These are phyloP conservation scores for Aspergillus persii DNA, from an alignment of 2,329 filamentous ascomycete genomes.

Conservation along the genomic window DNA sequence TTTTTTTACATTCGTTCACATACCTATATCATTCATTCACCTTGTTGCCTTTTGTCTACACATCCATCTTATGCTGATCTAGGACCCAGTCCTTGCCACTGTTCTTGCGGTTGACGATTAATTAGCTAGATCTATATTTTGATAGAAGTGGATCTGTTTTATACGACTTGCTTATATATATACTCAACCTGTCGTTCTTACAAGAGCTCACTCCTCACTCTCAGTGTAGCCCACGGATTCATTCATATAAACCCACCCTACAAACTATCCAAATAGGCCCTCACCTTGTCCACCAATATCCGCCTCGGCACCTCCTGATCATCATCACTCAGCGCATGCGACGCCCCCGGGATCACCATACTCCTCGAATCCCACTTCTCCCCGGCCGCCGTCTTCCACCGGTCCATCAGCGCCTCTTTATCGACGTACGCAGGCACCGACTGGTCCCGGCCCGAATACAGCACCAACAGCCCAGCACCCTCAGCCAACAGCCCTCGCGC, in stretches of 20 bases:
- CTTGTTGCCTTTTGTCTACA: too few species aligned
- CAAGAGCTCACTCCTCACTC: too few species aligned
- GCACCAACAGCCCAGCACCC: constrained; percentile 35
- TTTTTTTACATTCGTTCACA: background rate
- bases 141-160: too few species aligned
- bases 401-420: constrained; percentile 40
- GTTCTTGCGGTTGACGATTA: too few species aligned
- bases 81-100: too few species aligned
- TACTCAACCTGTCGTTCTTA: too few species aligned
- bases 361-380: constrained; percentile 47
- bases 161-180: too few species aligned
- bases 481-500: constrained; percentile 33
- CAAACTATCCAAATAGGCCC: constrained; percentile 47
- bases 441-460: constrained; percentile 47
- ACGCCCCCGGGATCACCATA: constrained; percentile 46
- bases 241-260: too few species aligned
- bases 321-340: constrained; percentile 25
- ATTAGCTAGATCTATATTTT: too few species aligned
- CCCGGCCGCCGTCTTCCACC: constrained; percentile 36
- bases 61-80: too few species aligned
- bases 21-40: too few species aligned
- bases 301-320: constrained; percentile 42
- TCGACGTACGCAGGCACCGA: constrained; percentile 45
- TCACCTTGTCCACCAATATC: constrained; percentile 52
- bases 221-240: too few species aligned